Evolutionary conservation across 2,329 filamentous ascomycete genomes (phyloP).

Genomic region (Pestalotiopsis fici): DNA sequence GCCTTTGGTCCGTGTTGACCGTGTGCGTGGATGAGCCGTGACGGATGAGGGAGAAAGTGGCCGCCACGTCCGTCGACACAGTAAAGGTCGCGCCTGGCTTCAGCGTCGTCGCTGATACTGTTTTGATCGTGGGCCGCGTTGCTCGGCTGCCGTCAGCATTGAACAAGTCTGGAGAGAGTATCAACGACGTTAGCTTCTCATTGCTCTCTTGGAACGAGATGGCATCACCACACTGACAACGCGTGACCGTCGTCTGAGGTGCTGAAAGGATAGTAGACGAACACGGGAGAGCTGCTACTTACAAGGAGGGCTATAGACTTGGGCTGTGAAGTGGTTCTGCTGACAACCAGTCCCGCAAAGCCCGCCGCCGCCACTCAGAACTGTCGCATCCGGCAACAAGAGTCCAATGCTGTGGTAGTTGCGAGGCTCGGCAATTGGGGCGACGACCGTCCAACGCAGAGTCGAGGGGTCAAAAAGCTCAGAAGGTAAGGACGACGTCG

Average conservation of each 20-base stretch:
- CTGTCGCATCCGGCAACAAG: constrained; percentile 44
- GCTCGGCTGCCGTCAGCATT: constrained; percentile 36
- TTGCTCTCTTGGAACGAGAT: no score
- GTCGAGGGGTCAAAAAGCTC: constrained; percentile 41
- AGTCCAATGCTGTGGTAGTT: constrained; percentile 45
- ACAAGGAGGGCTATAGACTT: constrained; percentile 51
- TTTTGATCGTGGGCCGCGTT: constrained; percentile 39
- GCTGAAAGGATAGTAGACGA: no score
- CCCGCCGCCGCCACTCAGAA: constrained; percentile 49
- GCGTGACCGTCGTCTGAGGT: no score
- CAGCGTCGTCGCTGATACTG: constrained; percentile 27
- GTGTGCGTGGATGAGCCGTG: constrained; percentile 47
- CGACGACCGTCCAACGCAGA: constrained; percentile 32
- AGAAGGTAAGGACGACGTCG: constrained; percentile 31
- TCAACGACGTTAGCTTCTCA: not conserved
- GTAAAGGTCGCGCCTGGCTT: constrained; percentile 33
- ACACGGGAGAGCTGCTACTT: not conserved
- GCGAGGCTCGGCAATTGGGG: constrained; percentile 32
- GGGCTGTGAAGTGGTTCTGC: constrained; percentile 49
- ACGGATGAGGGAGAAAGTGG: constrained; percentile 43
- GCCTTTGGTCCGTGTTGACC: constrained; percentile 54
- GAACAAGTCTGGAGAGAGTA: constrained; percentile 37
- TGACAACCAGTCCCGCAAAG: constrained; percentile 43
- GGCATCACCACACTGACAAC: no score
- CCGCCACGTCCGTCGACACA: constrained; percentile 27